Evolutionary conservation across 108 stramenopile genomes (phyloP).

Genomic region (Fragilariopsis cylindrus): DNA sequence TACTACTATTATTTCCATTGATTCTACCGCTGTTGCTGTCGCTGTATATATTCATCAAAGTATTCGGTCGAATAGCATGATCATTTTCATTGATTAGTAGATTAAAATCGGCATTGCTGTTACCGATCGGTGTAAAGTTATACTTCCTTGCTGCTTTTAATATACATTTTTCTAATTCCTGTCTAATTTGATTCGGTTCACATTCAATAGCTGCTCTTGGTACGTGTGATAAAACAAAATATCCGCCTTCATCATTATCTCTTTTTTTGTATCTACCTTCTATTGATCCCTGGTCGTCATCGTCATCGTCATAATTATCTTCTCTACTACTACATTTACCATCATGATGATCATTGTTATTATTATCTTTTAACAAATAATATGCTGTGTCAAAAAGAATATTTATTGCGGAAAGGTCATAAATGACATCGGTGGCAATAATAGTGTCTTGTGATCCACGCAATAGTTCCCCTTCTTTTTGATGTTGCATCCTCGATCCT

Average conservation of each 20-base stretch:
- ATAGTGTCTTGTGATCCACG: slow-evolving; percentile 40
- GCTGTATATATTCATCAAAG: not conserved
- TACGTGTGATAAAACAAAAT: slow-evolving; percentile 64
- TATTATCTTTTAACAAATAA: not conserved
- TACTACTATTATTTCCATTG: not conserved
- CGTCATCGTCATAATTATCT: too few species aligned
- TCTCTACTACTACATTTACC: too few species aligned
- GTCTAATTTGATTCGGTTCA: slow-evolving; percentile 6
- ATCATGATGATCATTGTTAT: too few species aligned
- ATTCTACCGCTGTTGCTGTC: not conserved
- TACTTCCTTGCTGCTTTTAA: not conserved
- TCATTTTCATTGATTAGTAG: not conserved
- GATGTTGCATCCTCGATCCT: not conserved
- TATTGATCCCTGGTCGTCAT: too few species aligned
- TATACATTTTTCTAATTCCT: not conserved
- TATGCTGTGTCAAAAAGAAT: slow-evolving; percentile 46
- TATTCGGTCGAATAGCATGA: not conserved
- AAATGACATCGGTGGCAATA: slow-evolving; percentile 70
- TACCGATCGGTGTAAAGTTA: not conserved
- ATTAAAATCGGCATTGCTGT: not conserved
- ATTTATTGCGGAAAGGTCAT: slow-evolving; percentile 50
- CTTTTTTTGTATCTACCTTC: not conserved
- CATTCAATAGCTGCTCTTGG: slow-evolving; percentile 44
- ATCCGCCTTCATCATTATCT: slow-evolving; percentile 15
- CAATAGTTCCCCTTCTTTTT: not conserved